Conservation (phyloP, 495 filamentous ascomycete species). For the Extremus antarcticus region DNA sequence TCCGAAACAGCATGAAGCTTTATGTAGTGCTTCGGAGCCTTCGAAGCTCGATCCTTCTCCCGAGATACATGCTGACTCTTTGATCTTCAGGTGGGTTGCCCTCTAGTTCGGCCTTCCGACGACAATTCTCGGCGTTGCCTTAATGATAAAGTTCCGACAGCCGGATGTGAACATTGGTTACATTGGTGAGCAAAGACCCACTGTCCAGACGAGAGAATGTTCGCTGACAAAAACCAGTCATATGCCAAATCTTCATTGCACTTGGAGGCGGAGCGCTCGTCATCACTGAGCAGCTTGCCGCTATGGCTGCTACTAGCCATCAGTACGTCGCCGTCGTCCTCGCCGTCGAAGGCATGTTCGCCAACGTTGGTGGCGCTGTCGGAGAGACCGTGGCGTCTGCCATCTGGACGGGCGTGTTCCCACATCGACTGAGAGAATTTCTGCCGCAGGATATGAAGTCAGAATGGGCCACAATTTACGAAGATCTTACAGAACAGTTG, state of each 20-base stretch:
- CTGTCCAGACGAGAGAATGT: background rate
- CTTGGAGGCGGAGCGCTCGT: background rate
- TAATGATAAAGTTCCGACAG: background rate
- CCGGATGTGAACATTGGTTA: conserved; percentile 1
- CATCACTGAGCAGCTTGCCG: background rate
- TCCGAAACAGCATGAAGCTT: no score
- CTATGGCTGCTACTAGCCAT: background rate
- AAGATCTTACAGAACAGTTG: background rate
- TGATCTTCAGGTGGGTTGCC: no score
- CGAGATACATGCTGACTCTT: no score
- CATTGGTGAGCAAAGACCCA: background rate
- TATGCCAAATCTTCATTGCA: conserved; percentile 9
- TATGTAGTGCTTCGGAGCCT: no score
- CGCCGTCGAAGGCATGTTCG: conserved; percentile 3
- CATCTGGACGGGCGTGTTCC: conserved; percentile 3
- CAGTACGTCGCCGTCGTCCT: conserved; percentile 5
- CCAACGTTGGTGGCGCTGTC: conserved; percentile 3
- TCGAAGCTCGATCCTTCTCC: no score
- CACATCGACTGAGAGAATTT: background rate
- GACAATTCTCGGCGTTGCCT: background rate
- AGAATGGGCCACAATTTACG: conserved; percentile 2
- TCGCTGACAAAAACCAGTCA: background rate
- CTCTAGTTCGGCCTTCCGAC: background rate
- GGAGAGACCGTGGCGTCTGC: background rate
- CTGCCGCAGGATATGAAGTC: background rate